Percentiles rank a stretch among this genome's conserved stretches.
phyloP scores from a whole-genome alignment of 2,329 filamentous ascomycete genomes.

The Emergomyces orientalis region DNA sequence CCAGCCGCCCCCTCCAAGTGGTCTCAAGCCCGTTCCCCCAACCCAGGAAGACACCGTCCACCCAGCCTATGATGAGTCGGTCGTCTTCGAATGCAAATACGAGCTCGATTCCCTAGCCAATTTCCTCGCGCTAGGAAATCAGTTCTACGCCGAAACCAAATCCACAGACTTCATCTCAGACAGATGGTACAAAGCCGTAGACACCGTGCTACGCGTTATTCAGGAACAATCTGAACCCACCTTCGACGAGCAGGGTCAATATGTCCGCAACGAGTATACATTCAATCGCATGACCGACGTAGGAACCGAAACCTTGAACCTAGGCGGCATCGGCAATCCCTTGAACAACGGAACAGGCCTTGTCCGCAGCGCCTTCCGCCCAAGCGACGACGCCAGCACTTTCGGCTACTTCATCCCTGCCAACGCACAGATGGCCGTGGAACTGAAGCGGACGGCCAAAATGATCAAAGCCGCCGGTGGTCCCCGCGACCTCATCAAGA shows the following conservation, averaged over 20 bases:
- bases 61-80: conserved; percentile 70
- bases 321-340: conserved; percentile 82
- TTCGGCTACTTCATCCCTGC: conserved; percentile 90
- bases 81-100: conserved; percentile 98
- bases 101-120: conserved; percentile 92
- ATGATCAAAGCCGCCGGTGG: conserved; percentile 54
- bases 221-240: conserved; percentile 71
- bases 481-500: conserved; percentile 42
- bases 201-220: conserved; percentile 64
- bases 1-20: conserved; percentile 80
- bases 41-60: conserved; percentile 79
- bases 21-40: conserved; percentile 61
- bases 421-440: conserved; percentile 92
- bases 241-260: conserved; percentile 62
- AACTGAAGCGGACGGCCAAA: conserved; percentile 64
- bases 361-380: conserved; percentile 83
- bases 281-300: conserved; percentile 72
- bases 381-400: conserved; percentile 90
- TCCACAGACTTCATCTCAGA: conserved; percentile 68
- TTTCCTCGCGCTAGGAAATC: conserved; percentile 76
- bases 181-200: conserved; percentile 69
- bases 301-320: conserved; percentile 81
- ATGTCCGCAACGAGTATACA: conserved; percentile 67
- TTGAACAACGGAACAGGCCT: conserved; percentile 75
- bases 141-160: conserved; percentile 72